Evolutionary conservation across 2,329 filamentous ascomycete genomes (phyloP).

Genomic region (Corniculantispora saksenae): DNA sequence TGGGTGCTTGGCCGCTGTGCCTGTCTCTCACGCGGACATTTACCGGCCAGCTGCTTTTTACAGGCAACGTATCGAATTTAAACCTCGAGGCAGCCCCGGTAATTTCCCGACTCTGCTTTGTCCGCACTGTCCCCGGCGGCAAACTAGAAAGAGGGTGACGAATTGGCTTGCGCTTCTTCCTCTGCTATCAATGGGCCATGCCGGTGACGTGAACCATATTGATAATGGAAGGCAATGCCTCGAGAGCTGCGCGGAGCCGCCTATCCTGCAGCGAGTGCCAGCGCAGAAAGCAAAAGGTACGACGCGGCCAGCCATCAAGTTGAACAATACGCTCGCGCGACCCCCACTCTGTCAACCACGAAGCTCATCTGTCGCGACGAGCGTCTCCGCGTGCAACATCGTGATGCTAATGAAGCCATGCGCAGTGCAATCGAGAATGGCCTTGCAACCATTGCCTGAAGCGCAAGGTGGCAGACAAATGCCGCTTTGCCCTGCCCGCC

Average conservation of each 20-base stretch:
- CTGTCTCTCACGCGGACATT: background rate
- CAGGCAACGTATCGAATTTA: background rate
- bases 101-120: background rate
- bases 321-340: background rate
- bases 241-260: constrained; percentile 21
- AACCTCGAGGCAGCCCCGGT: background rate
- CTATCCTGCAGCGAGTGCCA: constrained; percentile 46
- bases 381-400: background rate
- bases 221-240: constrained; percentile 11
- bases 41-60: background rate
- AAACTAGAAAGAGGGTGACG: background rate
- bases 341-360: background rate
- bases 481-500: constrained; percentile 31
- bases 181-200: background rate
- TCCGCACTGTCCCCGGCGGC: background rate
- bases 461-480: constrained; percentile 40
- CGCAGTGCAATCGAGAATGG: constrained; percentile 42
- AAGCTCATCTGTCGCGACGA: background rate
- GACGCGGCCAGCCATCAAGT: background rate
- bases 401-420: constrained; percentile 16
- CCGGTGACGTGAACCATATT: background rate
- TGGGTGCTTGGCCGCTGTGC: background rate
- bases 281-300: constrained; percentile 43
- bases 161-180: background rate
- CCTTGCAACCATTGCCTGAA: constrained; percentile 43